Conservation (phyloP, 345 rosid genomes). For the Theobroma cacao region DNA sequence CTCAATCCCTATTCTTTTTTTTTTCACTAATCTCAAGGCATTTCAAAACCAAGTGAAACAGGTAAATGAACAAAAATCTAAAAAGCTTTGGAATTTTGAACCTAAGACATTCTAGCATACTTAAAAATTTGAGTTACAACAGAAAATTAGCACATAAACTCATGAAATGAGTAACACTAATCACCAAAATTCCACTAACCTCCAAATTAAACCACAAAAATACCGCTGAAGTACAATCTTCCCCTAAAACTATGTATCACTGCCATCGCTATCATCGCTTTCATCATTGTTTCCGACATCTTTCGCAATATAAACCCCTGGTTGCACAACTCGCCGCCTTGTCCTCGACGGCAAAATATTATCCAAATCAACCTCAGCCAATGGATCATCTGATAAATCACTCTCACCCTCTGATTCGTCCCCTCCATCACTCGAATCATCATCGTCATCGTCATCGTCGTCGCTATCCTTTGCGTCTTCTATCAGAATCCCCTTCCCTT, state of each 20-base stretch:
- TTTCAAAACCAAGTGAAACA: neutral
- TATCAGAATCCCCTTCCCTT: constrained; percentile 54
- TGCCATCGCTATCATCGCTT: constrained; percentile 33
- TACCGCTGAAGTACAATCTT: neutral
- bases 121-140: constrained; percentile 7
- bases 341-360: constrained; percentile 92
- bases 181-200: constrained; percentile 13
- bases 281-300: constrained; percentile 21
- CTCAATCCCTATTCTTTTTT: neutral
- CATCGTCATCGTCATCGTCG: constrained; percentile 43
- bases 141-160: neutral
- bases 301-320: constrained; percentile 54
- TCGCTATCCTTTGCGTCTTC: constrained; percentile 51
- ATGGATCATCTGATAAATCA: constrained; percentile 82
- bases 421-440: constrained; percentile 37
- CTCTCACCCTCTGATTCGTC: constrained; percentile 46
- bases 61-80: neutral
- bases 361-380: constrained; percentile 93
- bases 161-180: neutral
- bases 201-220: constrained; percentile 5
- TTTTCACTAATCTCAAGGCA: neutral
- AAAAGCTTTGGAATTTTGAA: neutral
- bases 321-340: constrained; percentile 43
- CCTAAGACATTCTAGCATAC: neutral
- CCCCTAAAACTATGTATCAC: constrained; percentile 33